Conservation (phyloP, 169 alveolate species). For the Eimeria maxima region DNA sequence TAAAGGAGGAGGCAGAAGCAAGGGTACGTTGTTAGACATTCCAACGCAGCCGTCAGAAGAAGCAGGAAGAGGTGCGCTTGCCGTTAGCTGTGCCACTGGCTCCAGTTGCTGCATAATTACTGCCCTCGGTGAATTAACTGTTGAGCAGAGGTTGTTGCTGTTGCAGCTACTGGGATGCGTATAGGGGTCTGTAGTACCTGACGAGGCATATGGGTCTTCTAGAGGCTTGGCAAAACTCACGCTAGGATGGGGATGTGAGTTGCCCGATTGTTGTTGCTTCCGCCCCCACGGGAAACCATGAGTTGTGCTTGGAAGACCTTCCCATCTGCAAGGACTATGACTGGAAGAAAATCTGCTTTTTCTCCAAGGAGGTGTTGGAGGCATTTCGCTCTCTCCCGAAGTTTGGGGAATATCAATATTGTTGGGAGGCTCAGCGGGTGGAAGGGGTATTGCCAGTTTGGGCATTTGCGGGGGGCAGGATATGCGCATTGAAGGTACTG, state of each 20-base stretch:
- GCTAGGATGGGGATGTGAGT: not conserved
- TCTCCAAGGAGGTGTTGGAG: constrained; percentile 71
- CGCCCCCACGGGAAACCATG: constrained; percentile 1
- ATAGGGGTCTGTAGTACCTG: constrained; percentile 32
- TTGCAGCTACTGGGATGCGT: constrained; percentile 31
- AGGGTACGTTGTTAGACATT: not conserved
- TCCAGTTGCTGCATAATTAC: constrained; percentile 3
- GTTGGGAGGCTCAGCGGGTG: constrained; percentile 64
- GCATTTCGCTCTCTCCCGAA: not conserved
- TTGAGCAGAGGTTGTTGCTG: not conserved
- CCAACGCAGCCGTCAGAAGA: constrained; percentile 8
- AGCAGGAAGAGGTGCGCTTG: constrained; percentile 10
- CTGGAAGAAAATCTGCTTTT: not conserved
- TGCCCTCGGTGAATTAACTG: not conserved
- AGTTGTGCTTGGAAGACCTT: not conserved
- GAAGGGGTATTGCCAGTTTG: constrained; percentile 53
- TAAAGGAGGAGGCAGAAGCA: constrained; percentile 34
- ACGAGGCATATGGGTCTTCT: constrained; percentile 29
- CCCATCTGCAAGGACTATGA: not conserved
- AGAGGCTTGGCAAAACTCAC: not conserved
- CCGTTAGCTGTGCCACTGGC: constrained; percentile 26
- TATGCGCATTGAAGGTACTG: constrained; percentile 23
- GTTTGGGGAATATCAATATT: not conserved
- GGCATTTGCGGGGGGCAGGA: not conserved
- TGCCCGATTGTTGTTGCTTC: not conserved